These are phyloP conservation scores for Bassia scoparia DNA, from an alignment of 148 eudicot species.

Conservation along the genomic window DNA sequence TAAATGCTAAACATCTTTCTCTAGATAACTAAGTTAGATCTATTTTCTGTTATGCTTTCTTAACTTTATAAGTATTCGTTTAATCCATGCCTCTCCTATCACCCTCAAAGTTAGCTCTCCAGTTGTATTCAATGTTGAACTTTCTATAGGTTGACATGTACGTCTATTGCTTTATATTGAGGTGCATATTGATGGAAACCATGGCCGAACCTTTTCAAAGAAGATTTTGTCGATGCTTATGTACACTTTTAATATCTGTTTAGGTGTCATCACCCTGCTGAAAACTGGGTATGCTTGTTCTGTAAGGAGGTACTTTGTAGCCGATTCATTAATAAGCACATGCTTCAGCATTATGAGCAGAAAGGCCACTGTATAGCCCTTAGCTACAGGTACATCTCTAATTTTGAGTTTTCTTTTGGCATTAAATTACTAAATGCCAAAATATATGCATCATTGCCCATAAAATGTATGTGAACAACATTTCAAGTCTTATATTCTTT, in stretches of 20 bases:
- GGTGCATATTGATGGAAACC: background rate
- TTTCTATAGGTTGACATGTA: no score
- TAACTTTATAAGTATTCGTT: no score
- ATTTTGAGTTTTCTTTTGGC: background rate
- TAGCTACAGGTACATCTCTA: slow-evolving; percentile 65
- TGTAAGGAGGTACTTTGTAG: slow-evolving; percentile 90
- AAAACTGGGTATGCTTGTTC: slow-evolving; percentile 84
- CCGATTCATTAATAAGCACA: slow-evolving; percentile 85
- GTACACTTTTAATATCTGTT: background rate
- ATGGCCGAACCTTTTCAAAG: background rate
- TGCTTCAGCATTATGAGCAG: slow-evolving; percentile 75
- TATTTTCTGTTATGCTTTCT: no score
- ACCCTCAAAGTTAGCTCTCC: no score
- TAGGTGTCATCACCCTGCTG: slow-evolving; percentile 78
- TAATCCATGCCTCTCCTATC: no score
- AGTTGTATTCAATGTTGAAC: no score
- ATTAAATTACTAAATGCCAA: background rate
- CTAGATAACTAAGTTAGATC: no score
- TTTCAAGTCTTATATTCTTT: no score
- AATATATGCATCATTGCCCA: no score
- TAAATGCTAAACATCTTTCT: no score
- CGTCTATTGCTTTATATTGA: no score
- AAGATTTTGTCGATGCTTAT: background rate
- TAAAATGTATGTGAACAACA: no score
- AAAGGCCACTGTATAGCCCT: slow-evolving; percentile 63